A percentile compares a stretch with the other conserved stretches of the same genome.
Evolutionary conservation across 163 green algal genomes (phyloP).

Genomic region (Chloromonas sp.): DNA sequence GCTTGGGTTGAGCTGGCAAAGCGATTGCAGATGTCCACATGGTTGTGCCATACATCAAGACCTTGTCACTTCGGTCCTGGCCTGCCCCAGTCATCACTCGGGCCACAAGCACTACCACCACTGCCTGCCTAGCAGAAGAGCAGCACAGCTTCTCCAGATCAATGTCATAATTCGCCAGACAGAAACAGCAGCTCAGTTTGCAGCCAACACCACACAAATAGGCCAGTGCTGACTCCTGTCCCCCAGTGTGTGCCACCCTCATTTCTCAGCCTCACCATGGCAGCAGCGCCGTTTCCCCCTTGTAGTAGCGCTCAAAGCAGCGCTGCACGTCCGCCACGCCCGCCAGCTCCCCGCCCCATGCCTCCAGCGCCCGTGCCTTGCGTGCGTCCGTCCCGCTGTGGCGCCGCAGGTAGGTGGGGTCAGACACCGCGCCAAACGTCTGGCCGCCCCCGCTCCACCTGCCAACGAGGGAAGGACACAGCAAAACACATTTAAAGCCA

Average conservation of each 20-base stretch:
- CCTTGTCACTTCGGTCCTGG: not conserved
- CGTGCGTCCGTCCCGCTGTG: conserved; percentile 56
- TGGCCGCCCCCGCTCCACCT: not conserved
- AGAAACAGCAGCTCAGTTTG: no score
- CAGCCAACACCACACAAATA: not conserved
- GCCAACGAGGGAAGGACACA: not conserved
- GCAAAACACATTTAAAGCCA: not conserved
- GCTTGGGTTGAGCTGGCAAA: not conserved
- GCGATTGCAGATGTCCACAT: not conserved
- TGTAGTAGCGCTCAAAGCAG: conserved; percentile 65
- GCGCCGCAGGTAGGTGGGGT: conserved; percentile 2
- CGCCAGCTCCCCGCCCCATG: conserved; percentile 48
- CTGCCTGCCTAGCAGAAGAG: no score
- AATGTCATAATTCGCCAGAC: not conserved
- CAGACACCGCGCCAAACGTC: not conserved
- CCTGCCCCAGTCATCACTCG: no score
- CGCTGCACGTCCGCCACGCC: conserved; percentile 50
- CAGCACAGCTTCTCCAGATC: not conserved
- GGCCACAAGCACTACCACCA: no score
- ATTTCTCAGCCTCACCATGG: conserved; percentile 46
- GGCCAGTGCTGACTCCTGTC: not conserved
- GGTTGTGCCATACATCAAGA: not conserved
- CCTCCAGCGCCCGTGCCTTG: conserved; percentile 38
- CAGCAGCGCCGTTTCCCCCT: conserved; percentile 52
- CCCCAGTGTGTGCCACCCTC: not conserved